Evolutionary conservation across 495 filamentous ascomycete species (phyloP).

Genomic region (Penicillium odoratum): DNA sequence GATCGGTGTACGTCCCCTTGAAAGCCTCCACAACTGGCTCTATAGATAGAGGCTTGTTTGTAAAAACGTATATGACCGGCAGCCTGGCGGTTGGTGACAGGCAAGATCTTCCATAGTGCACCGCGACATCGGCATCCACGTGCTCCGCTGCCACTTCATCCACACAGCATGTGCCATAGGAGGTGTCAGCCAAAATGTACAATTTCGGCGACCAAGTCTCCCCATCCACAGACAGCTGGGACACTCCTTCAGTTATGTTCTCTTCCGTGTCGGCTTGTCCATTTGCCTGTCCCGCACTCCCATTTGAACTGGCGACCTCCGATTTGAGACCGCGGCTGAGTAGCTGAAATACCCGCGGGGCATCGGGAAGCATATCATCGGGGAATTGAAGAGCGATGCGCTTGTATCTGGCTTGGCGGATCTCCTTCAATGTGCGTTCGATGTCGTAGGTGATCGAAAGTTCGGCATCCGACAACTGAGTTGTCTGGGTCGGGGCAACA

Average conservation of each 20-base stretch:
- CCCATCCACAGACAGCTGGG: conserved; percentile 33
- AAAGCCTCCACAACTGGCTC: conserved; percentile 61
- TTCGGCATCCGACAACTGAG: conserved; percentile 63
- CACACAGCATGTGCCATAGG: conserved; percentile 95
- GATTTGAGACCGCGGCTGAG: conserved; percentile 61
- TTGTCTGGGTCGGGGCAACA: conserved; percentile 29
- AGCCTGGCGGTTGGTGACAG: conserved; percentile 86
- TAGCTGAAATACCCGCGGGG: conserved; percentile 72
- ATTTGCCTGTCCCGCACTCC: conserved; percentile 14
- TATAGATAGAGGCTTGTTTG: conserved; percentile 62
- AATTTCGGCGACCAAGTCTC: conserved; percentile 51
- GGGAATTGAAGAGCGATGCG: conserved; percentile 92
- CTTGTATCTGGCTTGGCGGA: conserved; percentile 66
- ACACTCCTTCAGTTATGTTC: conserved; percentile 27
- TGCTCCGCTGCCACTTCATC: conserved; percentile 98
- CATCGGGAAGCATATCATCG: conserved; percentile 85
- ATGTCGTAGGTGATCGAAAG: conserved; percentile 83
- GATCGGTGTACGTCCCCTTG: conserved; percentile 64
- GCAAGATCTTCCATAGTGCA: conserved; percentile 93
- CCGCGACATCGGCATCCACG: conserved; percentile 82
- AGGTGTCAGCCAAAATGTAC: conserved; percentile 92
- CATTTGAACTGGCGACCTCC: conserved; percentile 20
- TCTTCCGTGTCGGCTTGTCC: conserved; percentile 21
- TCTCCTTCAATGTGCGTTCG: conserved; percentile 72
- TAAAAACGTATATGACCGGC: conserved; percentile 92